Percentiles rank a stretch among this genome's conserved stretches.
These are phyloP conservation scores for Cladosporium velox DNA, from an alignment of 2,329 filamentous ascomycete genomes.

Conservation along the genomic window DNA sequence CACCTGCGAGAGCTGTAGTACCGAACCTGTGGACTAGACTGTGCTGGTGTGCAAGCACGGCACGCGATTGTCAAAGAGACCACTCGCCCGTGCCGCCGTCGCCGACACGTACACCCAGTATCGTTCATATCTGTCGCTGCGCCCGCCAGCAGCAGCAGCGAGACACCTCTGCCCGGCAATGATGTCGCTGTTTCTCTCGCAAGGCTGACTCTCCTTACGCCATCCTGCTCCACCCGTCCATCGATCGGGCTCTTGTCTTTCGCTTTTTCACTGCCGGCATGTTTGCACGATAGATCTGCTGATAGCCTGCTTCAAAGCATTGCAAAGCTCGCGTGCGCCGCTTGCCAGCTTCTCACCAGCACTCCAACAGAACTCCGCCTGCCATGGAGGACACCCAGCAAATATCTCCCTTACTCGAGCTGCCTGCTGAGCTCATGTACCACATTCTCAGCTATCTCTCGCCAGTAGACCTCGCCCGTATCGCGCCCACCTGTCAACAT, in stretches of 20 bases:
- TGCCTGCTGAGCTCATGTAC: constrained; percentile 76
- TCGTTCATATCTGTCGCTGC: not conserved
- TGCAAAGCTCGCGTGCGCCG: not conserved
- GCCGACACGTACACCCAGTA: not conserved
- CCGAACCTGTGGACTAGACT: not conserved
- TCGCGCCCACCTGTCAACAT: constrained; percentile 62
- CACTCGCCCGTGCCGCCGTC: constrained; percentile 1
- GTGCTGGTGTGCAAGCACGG: not conserved
- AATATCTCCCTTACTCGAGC: constrained; percentile 46
- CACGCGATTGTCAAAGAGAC: constrained; percentile 7
- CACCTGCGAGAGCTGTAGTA: constrained; percentile 5
- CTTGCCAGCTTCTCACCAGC: not conserved
- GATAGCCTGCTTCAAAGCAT: not conserved
- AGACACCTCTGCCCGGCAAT: constrained; percentile 5
- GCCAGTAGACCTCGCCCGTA: constrained; percentile 62
- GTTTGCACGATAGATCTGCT: not conserved
- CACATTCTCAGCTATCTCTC: constrained; percentile 68
- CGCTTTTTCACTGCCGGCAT: not conserved
- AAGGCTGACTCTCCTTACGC: constrained; percentile 13
- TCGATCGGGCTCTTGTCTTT: constrained; percentile 11
- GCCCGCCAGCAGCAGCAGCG: not conserved
- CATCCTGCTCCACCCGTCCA: constrained; percentile 13
- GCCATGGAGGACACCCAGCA: constrained; percentile 18
- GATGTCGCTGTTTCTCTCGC: constrained; percentile 3
- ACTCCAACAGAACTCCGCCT: not conserved